Evolutionary conservation across 2,329 filamentous ascomycete species (phyloP), one percentile per base, ranked within the genome.

Genomic region (Juglanconis oblonga): DNA sequence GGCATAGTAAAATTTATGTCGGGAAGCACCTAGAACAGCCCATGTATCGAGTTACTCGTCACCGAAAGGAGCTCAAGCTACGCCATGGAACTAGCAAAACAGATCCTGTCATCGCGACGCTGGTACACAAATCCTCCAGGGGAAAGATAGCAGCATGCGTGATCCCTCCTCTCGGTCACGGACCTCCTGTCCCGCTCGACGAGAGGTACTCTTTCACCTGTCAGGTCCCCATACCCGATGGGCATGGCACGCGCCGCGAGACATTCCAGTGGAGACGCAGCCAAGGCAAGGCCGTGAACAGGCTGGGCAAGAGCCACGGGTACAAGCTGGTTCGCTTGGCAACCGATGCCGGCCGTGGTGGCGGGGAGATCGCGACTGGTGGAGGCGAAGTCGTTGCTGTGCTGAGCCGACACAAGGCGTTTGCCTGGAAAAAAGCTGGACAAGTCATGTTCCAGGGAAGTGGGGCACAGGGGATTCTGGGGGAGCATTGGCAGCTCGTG

Each of bases 261-360:
- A 31, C 17, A 17, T 58, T 58, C 32, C 38, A 58, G 55, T 58
- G 55, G 55, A 42, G 55, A 14, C 32, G 7, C 3, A 52, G 48
- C 9, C n/a, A 31, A n/a, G 55, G 55, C 2, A 17, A 10, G 10
- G 49, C 55, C 5, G 55, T 58, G 10, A 36, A 36, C 4, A 29
- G n/a, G 2, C 32, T 58, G 5, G 55, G 48, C 11, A 42, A 4
- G 10, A 36, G 33, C 13, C 47, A 29, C 14, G 56, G 56, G 24
- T 52, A 32, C 24, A 53, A 58, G 42, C 50, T 58, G 8, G 56
- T 58, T 4, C 40, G 56, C n/a, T 35, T 53, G 17, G 32, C 56
- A 13, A 58, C 49, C 24, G 56, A 58, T n/a, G 50, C 40, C 2
- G 49, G 48, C 10, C n/a, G 24, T 13, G 42, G 36, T 1, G 31